Conservation (phyloP, 805 yeast genomes). For the Saccharomycopsis olivae region DNA sequence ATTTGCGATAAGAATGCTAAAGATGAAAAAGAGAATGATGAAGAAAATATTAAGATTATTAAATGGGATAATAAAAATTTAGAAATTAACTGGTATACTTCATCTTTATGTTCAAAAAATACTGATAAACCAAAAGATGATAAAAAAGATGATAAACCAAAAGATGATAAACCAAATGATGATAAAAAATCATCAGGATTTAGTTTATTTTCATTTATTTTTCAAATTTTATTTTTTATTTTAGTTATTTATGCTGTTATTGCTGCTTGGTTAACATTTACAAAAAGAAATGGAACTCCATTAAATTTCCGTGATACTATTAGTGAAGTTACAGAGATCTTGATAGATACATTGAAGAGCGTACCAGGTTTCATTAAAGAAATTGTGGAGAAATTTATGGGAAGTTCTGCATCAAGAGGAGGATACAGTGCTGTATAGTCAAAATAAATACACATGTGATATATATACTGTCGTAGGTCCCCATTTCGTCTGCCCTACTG, state of each 20-base stretch:
- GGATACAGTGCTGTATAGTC: conserved; percentile 85
- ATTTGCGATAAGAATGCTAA: conserved; percentile 34
- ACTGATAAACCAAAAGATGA: conserved; percentile 20
- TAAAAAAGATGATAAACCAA: conserved; percentile 21
- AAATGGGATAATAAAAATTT: conserved; percentile 21
- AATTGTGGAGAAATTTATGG: conserved; percentile 53
- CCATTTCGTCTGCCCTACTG: no score
- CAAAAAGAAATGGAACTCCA: conserved; percentile 54
- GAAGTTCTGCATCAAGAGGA: conserved; percentile 47
- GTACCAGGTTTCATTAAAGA: conserved; percentile 61
- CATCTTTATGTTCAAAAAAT: conserved; percentile 33
- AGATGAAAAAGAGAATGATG: conserved; percentile 24
- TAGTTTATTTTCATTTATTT: conserved; percentile 61
- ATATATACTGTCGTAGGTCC: no score
- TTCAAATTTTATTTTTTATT: conserved; percentile 59
- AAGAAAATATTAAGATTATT: conserved; percentile 18
- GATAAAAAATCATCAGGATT: conserved; percentile 25
- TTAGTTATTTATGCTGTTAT: conserved; percentile 63
- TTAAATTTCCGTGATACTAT: conserved; percentile 66
- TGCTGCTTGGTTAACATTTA: conserved; percentile 67
- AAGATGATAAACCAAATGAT: conserved; percentile 23
- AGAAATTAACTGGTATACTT: conserved; percentile 28
- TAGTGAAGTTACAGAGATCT: conserved; percentile 61
- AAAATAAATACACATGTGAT: no score
- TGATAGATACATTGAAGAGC: conserved; percentile 44